Evolutionary conservation across 140 eudicot genomes (phyloP).

Genomic region (Oenanthe javanica): DNA sequence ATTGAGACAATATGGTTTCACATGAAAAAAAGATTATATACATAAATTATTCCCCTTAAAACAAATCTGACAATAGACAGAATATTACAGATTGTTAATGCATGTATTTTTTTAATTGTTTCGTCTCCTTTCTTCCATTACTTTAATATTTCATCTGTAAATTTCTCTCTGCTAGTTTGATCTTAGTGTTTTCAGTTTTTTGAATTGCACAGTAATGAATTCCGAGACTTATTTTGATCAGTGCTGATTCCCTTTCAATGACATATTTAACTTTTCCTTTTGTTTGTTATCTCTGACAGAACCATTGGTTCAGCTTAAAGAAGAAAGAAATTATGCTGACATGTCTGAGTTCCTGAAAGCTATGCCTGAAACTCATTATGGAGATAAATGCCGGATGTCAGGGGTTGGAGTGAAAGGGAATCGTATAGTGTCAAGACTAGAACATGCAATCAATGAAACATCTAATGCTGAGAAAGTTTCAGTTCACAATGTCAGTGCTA

Average conservation of each 20-base stretch:
- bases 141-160: neutral
- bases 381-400: conserved; percentile 37
- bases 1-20: neutral
- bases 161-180: neutral
- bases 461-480: conserved; percentile 39
- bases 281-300: conserved; percentile 24
- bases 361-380: conserved; percentile 25
- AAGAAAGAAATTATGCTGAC: conserved; percentile 36
- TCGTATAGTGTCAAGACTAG: conserved; percentile 29
- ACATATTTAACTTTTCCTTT: neutral
- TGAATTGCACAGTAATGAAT: neutral
- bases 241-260: neutral
- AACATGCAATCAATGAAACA: conserved; percentile 35
- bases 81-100: neutral
- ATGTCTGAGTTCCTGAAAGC: conserved; percentile 39
- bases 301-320: conserved; percentile 30
- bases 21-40: neutral
- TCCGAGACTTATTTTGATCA: neutral
- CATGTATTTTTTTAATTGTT: neutral
- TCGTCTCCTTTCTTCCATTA: neutral
- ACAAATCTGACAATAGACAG: neutral
- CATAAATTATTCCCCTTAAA: neutral
- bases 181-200: neutral
- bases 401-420: conserved; percentile 33
- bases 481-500: conserved; percentile 27